Percentiles rank a stretch among this genome's conserved stretches.
Conservation (phyloP, 768 basidiomycete genomes). For the Gautieria morchelliformis region DNA sequence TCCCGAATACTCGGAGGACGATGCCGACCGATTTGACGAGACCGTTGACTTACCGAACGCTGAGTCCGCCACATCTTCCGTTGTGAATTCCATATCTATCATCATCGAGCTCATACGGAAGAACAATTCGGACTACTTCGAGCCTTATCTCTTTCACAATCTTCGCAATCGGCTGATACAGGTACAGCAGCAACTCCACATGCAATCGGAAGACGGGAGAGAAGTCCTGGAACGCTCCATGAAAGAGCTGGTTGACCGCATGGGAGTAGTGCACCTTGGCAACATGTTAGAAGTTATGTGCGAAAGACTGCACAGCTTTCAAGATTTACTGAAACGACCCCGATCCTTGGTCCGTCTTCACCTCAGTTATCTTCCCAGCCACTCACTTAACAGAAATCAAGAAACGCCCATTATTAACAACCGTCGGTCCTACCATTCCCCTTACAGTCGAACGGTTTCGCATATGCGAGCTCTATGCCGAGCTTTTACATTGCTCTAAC, state of each 20-base stretch:
- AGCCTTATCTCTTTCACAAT: slow-evolving; percentile 94
- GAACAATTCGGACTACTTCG: slow-evolving; percentile 98
- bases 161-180: slow-evolving; percentile 84
- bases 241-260: slow-evolving; percentile 72
- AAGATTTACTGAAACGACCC: slow-evolving; percentile 59
- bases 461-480: slow-evolving; percentile 93
- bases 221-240: slow-evolving; percentile 61
- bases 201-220: slow-evolving; percentile 45
- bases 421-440: slow-evolving; percentile 63
- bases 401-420: slow-evolving; percentile 62
- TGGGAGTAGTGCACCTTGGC: slow-evolving; percentile 88
- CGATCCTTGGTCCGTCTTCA: slow-evolving; percentile 51
- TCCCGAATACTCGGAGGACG: background rate
- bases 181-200: slow-evolving; percentile 62
- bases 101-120: slow-evolving; percentile 92
- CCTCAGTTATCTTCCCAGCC: background rate
- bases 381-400: slow-evolving; percentile 21
- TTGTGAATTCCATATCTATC: slow-evolving; percentile 79
- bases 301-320: slow-evolving; percentile 56
- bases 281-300: slow-evolving; percentile 68
- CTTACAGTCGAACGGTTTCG: slow-evolving; percentile 93
- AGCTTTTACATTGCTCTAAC: slow-evolving; percentile 94
- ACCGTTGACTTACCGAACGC: slow-evolving; percentile 22
- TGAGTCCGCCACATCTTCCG: slow-evolving; percentile 62
- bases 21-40: background rate